phyloP scores from a whole-genome alignment of 176 grass and related monocot genomes.

The Chloris gayana region DNA sequence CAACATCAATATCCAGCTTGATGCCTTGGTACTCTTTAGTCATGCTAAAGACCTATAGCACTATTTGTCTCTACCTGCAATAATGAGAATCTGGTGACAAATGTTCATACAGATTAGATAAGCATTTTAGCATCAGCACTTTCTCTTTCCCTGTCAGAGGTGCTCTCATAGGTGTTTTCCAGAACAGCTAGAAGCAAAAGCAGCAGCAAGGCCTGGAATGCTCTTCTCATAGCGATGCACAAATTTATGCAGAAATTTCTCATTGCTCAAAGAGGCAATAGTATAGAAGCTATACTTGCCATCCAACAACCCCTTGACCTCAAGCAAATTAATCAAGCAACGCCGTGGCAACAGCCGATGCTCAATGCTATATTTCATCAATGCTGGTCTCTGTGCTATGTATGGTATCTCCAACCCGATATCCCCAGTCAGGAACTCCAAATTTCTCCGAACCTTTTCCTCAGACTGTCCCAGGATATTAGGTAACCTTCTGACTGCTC shows the following conservation, averaged over 20 bases:
- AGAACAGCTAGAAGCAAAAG: slow-evolving; percentile 20
- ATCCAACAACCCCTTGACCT: slow-evolving; percentile 23
- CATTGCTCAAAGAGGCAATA: neutral
- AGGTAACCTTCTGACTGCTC: neutral
- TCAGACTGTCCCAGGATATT: neutral
- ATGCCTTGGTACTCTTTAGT: too few relatives aligned
- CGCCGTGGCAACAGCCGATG: slow-evolving; percentile 46
- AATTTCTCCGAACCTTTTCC: neutral
- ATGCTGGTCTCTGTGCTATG: slow-evolving; percentile 23
- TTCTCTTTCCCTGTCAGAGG: too few relatives aligned
- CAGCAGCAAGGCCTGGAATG: slow-evolving; percentile 18
- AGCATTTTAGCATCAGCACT: too few relatives aligned
- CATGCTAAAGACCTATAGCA: too few relatives aligned
- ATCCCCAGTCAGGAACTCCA: slow-evolving; percentile 28
- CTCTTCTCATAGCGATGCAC: slow-evolving; percentile 25
- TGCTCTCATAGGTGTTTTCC: neutral
- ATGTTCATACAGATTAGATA: too few relatives aligned
- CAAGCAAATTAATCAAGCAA: slow-evolving; percentile 46
- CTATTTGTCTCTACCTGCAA: too few relatives aligned
- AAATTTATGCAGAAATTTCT: slow-evolving; percentile 44
- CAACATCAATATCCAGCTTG: too few relatives aligned
- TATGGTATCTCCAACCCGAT: slow-evolving; percentile 25
- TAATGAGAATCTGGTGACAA: too few relatives aligned
- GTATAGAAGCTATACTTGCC: slow-evolving; percentile 10
- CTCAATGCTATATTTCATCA: slow-evolving; percentile 56